Base-by-base conservation (phyloP, 805 yeast species). In the Wilhelminamyces savonicus region DNA sequence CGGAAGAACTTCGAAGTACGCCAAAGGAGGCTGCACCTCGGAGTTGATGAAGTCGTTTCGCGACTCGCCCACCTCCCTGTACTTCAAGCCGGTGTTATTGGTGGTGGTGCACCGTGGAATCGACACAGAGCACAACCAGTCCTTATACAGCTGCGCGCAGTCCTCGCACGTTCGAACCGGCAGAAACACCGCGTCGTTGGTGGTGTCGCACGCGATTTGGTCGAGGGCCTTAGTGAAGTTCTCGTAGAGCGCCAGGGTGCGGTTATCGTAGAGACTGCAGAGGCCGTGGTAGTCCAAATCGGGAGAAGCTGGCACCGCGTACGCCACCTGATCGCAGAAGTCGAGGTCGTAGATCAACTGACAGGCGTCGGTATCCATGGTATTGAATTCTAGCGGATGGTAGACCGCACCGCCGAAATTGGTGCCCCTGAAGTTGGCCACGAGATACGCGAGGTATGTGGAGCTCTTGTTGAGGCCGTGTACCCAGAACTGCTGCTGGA, bases 61-160 rank as follows among this genome's bases (percentile, higher is more conserved):
- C 8, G 83, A 78, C 4, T 62, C 52, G 11, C 66, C 66, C 4
- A 59, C 59, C 3, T 57, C 52, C 20, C 94, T 62, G 16, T 43
- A 34, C 13, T 54, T 51, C 49, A 70, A 78, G 5, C 71, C 72
- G 0, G 66, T 43, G 7, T 57, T 36, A 5, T 70, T 49, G 10
- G 50, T 39, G 10, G 81, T 76, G 2, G 84, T 66, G 45, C 98
- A 90, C 18, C 97, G 63, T 0, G 97, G 97, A 5, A 90, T 83
- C 0, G 86, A 66, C 4, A 86, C 85, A 0, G 94, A 69, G 56
- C 98, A 90, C 13, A 92, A 66, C 98, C 98, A 90, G 44, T 78
- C 68, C 44, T 74, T 76, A 52, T 90, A 90, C 2, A 88, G 68
- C 2, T 51, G 40, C 1, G 69, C 67, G 51, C 98, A 90, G 46